Conservation (phyloP, 768 basidiomycete genomes). For the Pluteus cervinus region DNA sequence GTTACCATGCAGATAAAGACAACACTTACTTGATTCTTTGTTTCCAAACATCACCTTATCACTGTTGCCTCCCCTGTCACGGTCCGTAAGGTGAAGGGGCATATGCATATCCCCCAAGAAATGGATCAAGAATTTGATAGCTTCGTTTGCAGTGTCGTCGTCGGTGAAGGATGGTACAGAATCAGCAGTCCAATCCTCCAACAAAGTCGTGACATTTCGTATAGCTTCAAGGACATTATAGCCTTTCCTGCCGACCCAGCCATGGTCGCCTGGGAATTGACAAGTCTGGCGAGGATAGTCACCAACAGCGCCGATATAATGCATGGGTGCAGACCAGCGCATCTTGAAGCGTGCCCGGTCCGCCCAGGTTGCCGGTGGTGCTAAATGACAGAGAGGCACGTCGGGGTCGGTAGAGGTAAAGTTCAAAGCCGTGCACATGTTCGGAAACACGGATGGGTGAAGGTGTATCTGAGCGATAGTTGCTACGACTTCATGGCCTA, state of each 20-base stretch:
- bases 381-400: constrained; percentile 65
- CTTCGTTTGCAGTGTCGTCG: constrained; percentile 54
- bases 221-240: constrained; percentile 76
- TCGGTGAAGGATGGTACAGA: constrained; percentile 13
- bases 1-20: background rate
- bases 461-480: constrained; percentile 94
- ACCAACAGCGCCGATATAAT: constrained; percentile 68
- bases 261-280: constrained; percentile 65
- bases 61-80: constrained; percentile 85
- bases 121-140: constrained; percentile 90
- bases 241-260: constrained; percentile 55
- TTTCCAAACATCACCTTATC: constrained; percentile 71
- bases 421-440: constrained; percentile 68
- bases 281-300: constrained; percentile 80
- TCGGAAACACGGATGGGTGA: constrained; percentile 60
- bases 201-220: constrained; percentile 63
- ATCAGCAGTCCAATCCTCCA: constrained; percentile 43
- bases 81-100: constrained; percentile 87
- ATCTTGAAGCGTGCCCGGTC: constrained; percentile 60
- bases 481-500: constrained; percentile 89
- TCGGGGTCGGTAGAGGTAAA: constrained; percentile 26
- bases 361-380: constrained; percentile 85
- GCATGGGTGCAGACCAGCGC: constrained; percentile 69
- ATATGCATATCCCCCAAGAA: constrained; percentile 92
- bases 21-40: constrained; percentile 56